Evolutionary conservation across 2,329 filamentous ascomycete species (phyloP).

Genomic region (Ophiostoma pallidulum): DNA sequence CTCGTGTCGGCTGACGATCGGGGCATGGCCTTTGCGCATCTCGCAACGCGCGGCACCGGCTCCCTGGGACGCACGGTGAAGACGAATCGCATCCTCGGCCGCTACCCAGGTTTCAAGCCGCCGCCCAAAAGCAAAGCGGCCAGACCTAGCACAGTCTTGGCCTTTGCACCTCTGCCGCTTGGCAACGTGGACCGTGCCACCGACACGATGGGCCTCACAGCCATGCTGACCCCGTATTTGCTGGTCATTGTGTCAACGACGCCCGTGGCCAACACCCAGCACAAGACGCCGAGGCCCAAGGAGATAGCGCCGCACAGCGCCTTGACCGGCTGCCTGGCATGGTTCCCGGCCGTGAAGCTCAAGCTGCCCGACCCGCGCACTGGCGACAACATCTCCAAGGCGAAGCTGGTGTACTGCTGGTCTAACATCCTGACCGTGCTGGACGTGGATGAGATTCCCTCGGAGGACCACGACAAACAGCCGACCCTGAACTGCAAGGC

Average conservation of each 20-base stretch:
- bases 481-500: slow-evolving; percentile 70
- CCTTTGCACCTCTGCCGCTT: slow-evolving; percentile 79
- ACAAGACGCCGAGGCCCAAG: slow-evolving; percentile 85
- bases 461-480: slow-evolving; percentile 63
- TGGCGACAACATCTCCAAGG: slow-evolving; percentile 61
- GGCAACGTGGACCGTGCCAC: slow-evolving; percentile 90
- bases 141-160: slow-evolving; percentile 90
- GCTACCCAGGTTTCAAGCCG: slow-evolving; percentile 69
- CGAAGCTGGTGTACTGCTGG: slow-evolving; percentile 96
- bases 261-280: slow-evolving; percentile 89
- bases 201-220: slow-evolving; percentile 81
- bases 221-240: slow-evolving; percentile 90
- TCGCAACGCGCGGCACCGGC: slow-evolving; percentile 84
- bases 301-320: slow-evolving; percentile 83
- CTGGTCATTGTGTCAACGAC: slow-evolving; percentile 96
- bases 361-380: slow-evolving; percentile 63
- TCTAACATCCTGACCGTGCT: slow-evolving; percentile 93
- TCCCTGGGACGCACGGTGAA: slow-evolving; percentile 77
- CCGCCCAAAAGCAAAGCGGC: slow-evolving; percentile 46
- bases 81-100: slow-evolving; percentile 79
- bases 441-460: slow-evolving; percentile 67
- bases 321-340: slow-evolving; percentile 87
- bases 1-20: slow-evolving; percentile 89
- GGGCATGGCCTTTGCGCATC: slow-evolving; percentile 97
- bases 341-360: slow-evolving; percentile 92